Evolutionary conservation across 371 early-diverging fungal species (phyloP), one percentile per base, ranked within the genome.

Genomic region (Conidiobolus incongruus): DNA sequence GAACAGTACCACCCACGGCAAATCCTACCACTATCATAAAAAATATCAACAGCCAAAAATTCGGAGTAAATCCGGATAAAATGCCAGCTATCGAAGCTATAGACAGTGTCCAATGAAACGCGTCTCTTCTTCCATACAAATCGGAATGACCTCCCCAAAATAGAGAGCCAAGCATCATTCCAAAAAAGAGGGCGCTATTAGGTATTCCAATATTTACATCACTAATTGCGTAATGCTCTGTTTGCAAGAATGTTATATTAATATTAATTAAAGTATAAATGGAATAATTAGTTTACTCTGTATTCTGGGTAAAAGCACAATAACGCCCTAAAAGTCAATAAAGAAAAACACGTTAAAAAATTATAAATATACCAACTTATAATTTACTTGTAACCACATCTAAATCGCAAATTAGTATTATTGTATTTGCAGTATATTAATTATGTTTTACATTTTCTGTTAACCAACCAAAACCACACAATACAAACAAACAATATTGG

Each of bases 1-100:
- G 84, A 70, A 83, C 73, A 49, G 83, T 86, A 22, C 88, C 87
- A 37, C 87, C 87, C 24, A 86, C 80, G 12, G 84, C 85, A 53
- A 81, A 72, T 2, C 83, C 85, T 42, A 83, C 58, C 4, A 65
- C 66, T 26, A 26, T 8, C 8, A 26, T 4, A 26, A 26, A 26
- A 26, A 8, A 3, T 3, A 26, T 26, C 36, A 78, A 69, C 1
- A 81, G 51, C 37, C 59, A 44, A 48, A 81, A 83, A 20, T 60
- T 63, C 30, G 70, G 70, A 6, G 77, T 61, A 23, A 77, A 61
- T 35, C 80, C 72, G 2, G 85, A 66, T 4, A 72, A 46, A 24
- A 72, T 50, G 0, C 81, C 85, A 62, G 79, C 82, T 11, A 72
- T 37, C 0, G 75, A 65, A 0, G 82, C 70, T n/a, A 82, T 63